Evolutionary conservation across 768 basidiomycete genomes (phyloP).

Genomic region (Termitomyces sp.): DNA sequence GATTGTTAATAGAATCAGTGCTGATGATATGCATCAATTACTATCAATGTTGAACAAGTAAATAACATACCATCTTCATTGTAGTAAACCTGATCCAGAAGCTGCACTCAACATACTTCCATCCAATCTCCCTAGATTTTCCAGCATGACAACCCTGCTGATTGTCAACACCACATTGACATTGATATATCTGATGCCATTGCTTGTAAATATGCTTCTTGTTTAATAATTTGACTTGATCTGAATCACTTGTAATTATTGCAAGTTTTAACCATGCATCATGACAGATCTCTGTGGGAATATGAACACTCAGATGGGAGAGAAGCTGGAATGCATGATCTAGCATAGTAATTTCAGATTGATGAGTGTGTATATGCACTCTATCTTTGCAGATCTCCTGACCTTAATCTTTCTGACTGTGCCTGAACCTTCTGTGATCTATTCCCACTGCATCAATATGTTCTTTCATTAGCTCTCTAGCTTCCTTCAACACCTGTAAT

Average conservation of each 20-base stretch:
- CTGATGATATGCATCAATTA: no score
- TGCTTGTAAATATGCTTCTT: background rate
- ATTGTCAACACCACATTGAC: background rate
- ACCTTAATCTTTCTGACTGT: background rate
- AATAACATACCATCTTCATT: background rate
- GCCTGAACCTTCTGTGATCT: background rate
- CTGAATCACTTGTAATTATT: background rate
- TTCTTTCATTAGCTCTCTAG: background rate
- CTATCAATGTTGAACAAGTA: background rate
- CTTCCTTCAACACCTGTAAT: background rate
- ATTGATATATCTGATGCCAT: background rate
- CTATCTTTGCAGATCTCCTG: background rate
- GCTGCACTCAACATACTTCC: background rate
- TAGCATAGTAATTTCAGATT: background rate
- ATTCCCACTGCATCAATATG: background rate
- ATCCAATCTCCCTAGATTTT: background rate
- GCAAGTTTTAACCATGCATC: background rate
- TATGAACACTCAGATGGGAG: background rate
- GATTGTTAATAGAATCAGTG: no score
- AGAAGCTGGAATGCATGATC: background rate
- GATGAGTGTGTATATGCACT: background rate
- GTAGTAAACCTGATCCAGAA: background rate
- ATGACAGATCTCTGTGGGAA: background rate
- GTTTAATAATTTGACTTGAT: background rate
- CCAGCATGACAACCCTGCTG: background rate